A percentile compares a stretch with the other conserved stretches of the same genome.
phyloP scores from a whole-genome alignment of 1,284 basidiomycete species.

The Apiotrichum gamsii region DNA sequence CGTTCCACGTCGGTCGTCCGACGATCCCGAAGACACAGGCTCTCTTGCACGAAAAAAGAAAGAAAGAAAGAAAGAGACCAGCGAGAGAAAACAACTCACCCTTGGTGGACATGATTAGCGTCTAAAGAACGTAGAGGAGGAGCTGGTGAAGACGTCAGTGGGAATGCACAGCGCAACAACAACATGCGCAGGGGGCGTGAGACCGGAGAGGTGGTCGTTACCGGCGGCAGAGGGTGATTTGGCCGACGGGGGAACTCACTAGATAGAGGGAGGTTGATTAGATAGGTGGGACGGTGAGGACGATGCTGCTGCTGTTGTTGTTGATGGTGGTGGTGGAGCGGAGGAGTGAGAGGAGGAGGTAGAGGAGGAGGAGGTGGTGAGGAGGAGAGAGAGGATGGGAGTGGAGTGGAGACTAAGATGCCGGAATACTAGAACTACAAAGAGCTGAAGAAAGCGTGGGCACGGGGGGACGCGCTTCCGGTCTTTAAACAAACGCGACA shows the following conservation, averaged over 20 bases:
- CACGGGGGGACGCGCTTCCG: too few species aligned
- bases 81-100: constrained; percentile 27
- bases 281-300: constrained; percentile 1
- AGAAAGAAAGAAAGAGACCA: not conserved
- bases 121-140: constrained; percentile 3
- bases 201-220: too few species aligned
- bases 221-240: not conserved
- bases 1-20: not conserved
- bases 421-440: constrained; percentile 19
- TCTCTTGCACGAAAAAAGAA: too few species aligned
- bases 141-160: constrained; percentile 2
- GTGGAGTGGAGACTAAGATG: not conserved
- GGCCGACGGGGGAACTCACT: not conserved
- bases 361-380: constrained; percentile 4
- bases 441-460: constrained; percentile 14
- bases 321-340: too few species aligned
- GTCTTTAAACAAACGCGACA: too few species aligned
- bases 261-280: not conserved
- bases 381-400: constrained; percentile 3
- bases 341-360: constrained; percentile 1
- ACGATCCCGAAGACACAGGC: too few species aligned
- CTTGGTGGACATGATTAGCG: constrained; percentile 46
- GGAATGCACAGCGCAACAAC: not conserved
- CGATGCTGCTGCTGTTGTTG: too few species aligned
- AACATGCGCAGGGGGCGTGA: not conserved